These are phyloP conservation scores for Udeniomyces megalosporus DNA, from an alignment of 768 basidiomycete genomes.

Conservation along the genomic window DNA sequence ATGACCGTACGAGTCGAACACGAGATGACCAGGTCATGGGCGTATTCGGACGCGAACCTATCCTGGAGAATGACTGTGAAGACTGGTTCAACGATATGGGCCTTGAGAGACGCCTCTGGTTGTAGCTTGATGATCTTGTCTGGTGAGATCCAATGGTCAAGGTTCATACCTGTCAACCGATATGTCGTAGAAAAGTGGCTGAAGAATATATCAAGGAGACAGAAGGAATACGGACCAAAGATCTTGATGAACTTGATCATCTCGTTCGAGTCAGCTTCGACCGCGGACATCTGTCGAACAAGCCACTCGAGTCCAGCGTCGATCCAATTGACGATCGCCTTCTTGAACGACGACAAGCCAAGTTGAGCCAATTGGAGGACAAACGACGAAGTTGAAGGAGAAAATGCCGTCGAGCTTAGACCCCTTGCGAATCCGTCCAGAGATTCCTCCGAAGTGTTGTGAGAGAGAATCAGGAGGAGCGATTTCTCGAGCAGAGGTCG, in stretches of 20 bases:
- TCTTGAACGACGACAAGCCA: not conserved
- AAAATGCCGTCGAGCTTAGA: not conserved
- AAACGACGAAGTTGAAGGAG: not conserved
- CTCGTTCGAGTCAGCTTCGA: slow-evolving; percentile 19
- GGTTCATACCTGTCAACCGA: not conserved
- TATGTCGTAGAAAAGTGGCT: not conserved
- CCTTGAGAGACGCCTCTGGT: slow-evolving; percentile 31
- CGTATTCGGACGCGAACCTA: slow-evolving; percentile 31
- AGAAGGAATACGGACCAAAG: slow-evolving; percentile 13
- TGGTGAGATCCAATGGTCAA: not conserved
- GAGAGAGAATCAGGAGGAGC: not conserved
- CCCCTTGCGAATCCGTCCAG: not conserved
- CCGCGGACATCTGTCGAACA: slow-evolving; percentile 35
- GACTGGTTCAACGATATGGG: slow-evolving; percentile 54
- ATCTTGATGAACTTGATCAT: slow-evolving; percentile 9
- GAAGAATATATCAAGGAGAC: not conserved
- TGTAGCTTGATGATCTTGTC: slow-evolving; percentile 7
- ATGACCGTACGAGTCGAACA: slow-evolving; percentile 36
- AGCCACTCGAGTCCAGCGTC: slow-evolving; percentile 38
- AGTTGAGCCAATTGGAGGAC: not conserved
- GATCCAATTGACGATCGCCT: not conserved
- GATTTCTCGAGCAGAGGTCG: not conserved
- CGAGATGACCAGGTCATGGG: slow-evolving; percentile 35
- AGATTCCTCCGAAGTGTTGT: not conserved
- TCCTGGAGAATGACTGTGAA: slow-evolving; percentile 47